phyloP scores from a whole-genome alignment of 257 asterid species.

The Forsythia viridissima region DNA sequence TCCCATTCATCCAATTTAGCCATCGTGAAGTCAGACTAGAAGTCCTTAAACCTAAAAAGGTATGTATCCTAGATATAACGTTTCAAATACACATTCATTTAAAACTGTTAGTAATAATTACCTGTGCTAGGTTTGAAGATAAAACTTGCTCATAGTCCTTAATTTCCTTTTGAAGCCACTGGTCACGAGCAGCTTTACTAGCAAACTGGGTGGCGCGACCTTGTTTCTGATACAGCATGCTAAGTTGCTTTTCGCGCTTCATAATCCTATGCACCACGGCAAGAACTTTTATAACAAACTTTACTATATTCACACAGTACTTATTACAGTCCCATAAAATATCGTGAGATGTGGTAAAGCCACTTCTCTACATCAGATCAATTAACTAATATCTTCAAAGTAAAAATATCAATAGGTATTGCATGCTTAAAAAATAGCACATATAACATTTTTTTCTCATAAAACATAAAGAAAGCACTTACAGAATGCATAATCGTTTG shows the following conservation, averaged over 20 bases:
- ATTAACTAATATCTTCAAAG: background rate
- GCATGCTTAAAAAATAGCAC: background rate
- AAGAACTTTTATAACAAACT: conserved; percentile 8
- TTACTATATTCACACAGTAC: conserved; percentile 3
- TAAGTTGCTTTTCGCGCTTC: conserved; percentile 98
- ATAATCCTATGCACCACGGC: conserved; percentile 60
- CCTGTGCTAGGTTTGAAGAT: conserved; percentile 74
- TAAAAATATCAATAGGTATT: background rate
- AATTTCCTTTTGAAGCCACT: conserved; percentile 92
- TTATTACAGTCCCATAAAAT: background rate
- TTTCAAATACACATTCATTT: background rate
- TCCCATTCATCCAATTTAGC: conserved; percentile 13
- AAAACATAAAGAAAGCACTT: background rate
- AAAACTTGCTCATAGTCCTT: conserved; percentile 84
- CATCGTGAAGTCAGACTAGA: conserved; percentile 3
- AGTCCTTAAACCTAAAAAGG: background rate
- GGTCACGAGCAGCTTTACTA: conserved; percentile 86
- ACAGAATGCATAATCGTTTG: background rate
- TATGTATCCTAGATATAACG: conserved; percentile 7
- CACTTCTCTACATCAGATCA: background rate
- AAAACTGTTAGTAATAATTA: conserved; percentile 26
- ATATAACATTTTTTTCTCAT: background rate
- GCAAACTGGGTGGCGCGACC: conserved; percentile 98
- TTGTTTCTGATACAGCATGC: conserved; percentile 97
- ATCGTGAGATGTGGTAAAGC: conserved; percentile 7